Evolutionary conservation across 225 moss, liverwort and hornwort species (phyloP).

Genomic region (Pleurozium schreberi): DNA sequence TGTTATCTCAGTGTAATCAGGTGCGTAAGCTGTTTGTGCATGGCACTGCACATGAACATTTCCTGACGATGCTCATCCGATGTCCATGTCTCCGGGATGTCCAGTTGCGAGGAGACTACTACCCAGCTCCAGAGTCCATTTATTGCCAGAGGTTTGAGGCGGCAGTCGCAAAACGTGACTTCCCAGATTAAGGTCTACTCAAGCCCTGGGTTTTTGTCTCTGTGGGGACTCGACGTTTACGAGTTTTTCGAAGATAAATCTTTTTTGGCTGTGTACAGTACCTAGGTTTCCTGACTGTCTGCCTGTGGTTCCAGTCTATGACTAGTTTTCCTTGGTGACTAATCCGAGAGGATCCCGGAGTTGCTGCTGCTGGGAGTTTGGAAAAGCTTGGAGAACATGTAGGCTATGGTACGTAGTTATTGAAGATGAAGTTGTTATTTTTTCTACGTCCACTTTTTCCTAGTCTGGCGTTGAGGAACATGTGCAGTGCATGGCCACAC

Average conservation of each 20-base stretch:
- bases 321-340: neutral
- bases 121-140: constrained; percentile 74
- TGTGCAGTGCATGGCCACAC: neutral
- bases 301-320: neutral
- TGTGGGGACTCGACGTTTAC: neutral
- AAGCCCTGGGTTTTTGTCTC: neutral
- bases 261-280: neutral
- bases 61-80: constrained; percentile 58
- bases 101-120: constrained; percentile 86
- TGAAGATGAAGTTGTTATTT: neutral
- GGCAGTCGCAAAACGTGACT: constrained; percentile 45
- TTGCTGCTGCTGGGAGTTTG: neutral
- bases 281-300: neutral
- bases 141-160: constrained; percentile 76
- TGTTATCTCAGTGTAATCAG: constrained; percentile 50
- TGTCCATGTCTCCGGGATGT: constrained; percentile 57
- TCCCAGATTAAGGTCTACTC: constrained; percentile 37
- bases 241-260: too few species aligned
- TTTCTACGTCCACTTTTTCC: neutral
- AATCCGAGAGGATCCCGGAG: neutral
- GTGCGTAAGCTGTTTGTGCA: constrained; percentile 78
- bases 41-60: constrained; percentile 76
- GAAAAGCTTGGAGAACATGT: neutral
- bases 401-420: neutral
- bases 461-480: neutral